These are phyloP conservation scores for Agaricus sinodeliciosus DNA, from an alignment of 768 basidiomycete genomes.

Conservation along the genomic window DNA sequence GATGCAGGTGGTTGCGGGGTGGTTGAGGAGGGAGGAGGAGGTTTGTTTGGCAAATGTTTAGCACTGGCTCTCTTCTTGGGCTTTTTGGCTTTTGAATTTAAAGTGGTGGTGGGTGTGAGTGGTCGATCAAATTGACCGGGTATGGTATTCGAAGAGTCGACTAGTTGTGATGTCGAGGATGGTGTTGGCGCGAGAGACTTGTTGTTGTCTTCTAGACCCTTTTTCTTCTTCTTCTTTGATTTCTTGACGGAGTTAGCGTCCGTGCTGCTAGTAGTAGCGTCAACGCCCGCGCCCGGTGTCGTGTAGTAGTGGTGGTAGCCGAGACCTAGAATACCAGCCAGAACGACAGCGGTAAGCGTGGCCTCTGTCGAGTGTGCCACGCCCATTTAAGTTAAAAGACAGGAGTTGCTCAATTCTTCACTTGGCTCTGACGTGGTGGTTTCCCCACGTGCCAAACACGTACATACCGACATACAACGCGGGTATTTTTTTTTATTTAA, in stretches of 20 bases:
- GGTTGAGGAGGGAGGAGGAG: not conserved
- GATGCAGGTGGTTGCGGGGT: slow-evolving; percentile 2
- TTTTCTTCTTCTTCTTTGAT: slow-evolving; percentile 41
- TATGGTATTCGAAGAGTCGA: slow-evolving; percentile 7
- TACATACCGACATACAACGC: slow-evolving; percentile 6
- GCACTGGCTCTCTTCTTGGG: slow-evolving; percentile 8
- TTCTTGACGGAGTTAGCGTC: slow-evolving; percentile 19
- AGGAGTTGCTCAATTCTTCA: not conserved
- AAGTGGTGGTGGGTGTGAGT: not conserved
- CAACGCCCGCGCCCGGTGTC: not conserved
- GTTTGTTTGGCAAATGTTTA: no score
- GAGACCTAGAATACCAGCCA: slow-evolving; percentile 34
- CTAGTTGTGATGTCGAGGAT: slow-evolving; percentile 5
- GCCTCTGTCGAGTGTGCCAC: slow-evolving; percentile 35
- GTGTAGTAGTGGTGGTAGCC: slow-evolving; percentile 26
- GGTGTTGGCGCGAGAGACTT: no score
- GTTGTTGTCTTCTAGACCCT: slow-evolving; percentile 17
- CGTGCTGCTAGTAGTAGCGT: not conserved
- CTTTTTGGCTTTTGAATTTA: slow-evolving; percentile 12
- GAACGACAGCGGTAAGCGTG: slow-evolving; percentile 28
- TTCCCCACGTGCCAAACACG: slow-evolving; percentile 8
- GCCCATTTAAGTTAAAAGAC: slow-evolving; percentile 27
- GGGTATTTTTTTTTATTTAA: not conserved
- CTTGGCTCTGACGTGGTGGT: slow-evolving; percentile 6
- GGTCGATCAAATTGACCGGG: slow-evolving; percentile 7